These are phyloP conservation scores for Aspergillus bombycis DNA, from an alignment of 2,329 filamentous ascomycete genomes.

Conservation along the genomic window DNA sequence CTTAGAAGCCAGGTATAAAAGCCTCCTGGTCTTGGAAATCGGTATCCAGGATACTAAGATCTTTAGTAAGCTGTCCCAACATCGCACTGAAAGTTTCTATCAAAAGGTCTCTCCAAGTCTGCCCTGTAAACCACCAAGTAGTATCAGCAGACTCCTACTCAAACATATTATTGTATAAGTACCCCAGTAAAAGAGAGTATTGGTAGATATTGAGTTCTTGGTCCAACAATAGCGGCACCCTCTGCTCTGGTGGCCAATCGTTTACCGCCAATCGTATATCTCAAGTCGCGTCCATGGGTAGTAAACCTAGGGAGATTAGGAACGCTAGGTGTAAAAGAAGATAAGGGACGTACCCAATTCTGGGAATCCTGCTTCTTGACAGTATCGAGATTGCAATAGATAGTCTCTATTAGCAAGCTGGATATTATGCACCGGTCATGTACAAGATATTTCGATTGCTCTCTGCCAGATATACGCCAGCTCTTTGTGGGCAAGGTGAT, in stretches of 20 bases:
- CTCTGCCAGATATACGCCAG: conserved; percentile 1
- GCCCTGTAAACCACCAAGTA: conserved; percentile 13
- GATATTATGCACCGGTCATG: neutral
- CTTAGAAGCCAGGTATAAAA: conserved; percentile 13
- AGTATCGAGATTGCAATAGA: conserved; percentile 3
- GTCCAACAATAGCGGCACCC: conserved; percentile 1
- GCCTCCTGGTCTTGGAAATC: conserved; percentile 7
- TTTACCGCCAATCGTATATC: conserved; percentile 10
- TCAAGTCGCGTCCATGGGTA: neutral
- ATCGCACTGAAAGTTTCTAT: conserved; percentile 15
- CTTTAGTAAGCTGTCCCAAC: conserved; percentile 16
- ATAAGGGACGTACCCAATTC: conserved; percentile 3
- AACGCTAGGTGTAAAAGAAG: neutral
- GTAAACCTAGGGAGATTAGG: neutral
- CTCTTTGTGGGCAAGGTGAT: conserved; percentile 11
- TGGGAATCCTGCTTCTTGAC: neutral
- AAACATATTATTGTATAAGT: neutral
- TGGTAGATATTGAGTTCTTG: neutral
- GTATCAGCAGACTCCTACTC: neutral
- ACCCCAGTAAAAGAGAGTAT: conserved; percentile 11
- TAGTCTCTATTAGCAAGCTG: neutral
- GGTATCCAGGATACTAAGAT: neutral
- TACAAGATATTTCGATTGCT: neutral
- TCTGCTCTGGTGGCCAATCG: conserved; percentile 1
- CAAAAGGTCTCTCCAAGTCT: conserved; percentile 13